A percentile compares a stretch with the other conserved stretches of the same genome.
These are phyloP conservation scores for Canna indica DNA, from an alignment of 176 grass and related monocot genomes.

Conservation along the genomic window DNA sequence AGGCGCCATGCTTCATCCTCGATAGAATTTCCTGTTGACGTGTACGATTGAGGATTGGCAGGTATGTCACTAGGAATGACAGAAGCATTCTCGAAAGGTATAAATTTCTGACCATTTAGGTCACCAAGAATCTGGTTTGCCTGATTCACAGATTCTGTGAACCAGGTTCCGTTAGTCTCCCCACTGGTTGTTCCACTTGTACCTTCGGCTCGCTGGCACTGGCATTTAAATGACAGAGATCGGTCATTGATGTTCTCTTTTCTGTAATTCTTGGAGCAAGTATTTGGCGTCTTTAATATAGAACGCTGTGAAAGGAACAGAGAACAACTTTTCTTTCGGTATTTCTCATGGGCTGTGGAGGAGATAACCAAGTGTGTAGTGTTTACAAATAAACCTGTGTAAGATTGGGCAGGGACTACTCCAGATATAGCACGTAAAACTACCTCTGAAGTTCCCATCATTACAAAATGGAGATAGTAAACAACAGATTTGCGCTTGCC, in stretches of 20 bases:
- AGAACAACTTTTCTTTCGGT: constrained; percentile 22
- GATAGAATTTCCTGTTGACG: constrained; percentile 31
- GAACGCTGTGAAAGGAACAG: constrained; percentile 7
- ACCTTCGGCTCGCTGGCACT: constrained; percentile 41
- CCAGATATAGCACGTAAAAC: constrained; percentile 31
- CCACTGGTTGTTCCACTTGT: constrained; percentile 27
- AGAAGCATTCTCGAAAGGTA: constrained; percentile 27
- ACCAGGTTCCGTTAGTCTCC: constrained; percentile 35
- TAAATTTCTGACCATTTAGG: constrained; percentile 24
- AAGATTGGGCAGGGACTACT: constrained; percentile 18
- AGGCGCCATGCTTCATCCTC: constrained; percentile 77
- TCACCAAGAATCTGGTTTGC: constrained; percentile 37
- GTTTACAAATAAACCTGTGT: not conserved
- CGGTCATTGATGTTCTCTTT: constrained; percentile 1
- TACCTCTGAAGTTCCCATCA: constrained; percentile 39
- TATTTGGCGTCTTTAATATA: constrained; percentile 16
- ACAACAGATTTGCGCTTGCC: not conserved
- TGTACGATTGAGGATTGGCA: constrained; percentile 17
- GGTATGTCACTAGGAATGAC: constrained; percentile 20
- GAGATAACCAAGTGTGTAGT: constrained; percentile 18
- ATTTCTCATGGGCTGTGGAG: constrained; percentile 2
- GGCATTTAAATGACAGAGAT: constrained; percentile 13
- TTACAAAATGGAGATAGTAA: not conserved
- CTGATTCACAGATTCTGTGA: constrained; percentile 32
- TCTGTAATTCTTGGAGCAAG: constrained; percentile 11